These are phyloP conservation scores for Colletotrichum scovillei DNA, from an alignment of 2,329 filamentous ascomycete species.

Conservation along the genomic window DNA sequence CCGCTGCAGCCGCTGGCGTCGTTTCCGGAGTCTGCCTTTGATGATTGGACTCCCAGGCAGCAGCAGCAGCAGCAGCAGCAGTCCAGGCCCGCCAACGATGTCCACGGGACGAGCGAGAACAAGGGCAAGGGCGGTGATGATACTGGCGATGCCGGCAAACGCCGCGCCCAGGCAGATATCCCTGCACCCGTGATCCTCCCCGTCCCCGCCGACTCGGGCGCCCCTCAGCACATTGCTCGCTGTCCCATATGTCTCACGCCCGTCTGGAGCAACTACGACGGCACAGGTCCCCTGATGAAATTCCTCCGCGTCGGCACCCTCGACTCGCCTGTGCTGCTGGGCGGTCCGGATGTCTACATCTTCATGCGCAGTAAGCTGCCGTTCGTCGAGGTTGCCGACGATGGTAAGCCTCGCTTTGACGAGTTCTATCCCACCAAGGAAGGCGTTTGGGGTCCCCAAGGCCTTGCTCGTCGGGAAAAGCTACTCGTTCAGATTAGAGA, in stretches of 20 bases:
- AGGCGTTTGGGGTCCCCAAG: conserved; percentile 47
- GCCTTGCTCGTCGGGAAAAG: conserved; percentile 43
- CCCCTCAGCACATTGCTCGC: conserved; percentile 52
- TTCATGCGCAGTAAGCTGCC: conserved; percentile 51
- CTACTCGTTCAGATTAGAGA: conserved; percentile 38
- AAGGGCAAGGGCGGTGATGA: background rate
- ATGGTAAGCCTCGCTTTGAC: conserved; percentile 50
- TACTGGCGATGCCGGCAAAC: background rate
- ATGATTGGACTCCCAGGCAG: conserved; percentile 19
- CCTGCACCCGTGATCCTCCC: conserved; percentile 39
- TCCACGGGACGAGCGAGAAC: background rate
- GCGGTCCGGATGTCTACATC: conserved; percentile 59
- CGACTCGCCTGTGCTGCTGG: conserved; percentile 47
- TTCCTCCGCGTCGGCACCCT: conserved; percentile 59
- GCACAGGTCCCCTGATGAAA: conserved; percentile 43
- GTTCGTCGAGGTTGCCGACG: conserved; percentile 51
- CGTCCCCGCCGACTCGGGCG: conserved; percentile 53
- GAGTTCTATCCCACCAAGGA: conserved; percentile 47
- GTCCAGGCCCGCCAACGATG: background rate
- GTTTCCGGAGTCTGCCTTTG: conserved; percentile 15
- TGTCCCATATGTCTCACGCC: conserved; percentile 55
- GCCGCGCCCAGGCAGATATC: background rate
- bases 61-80: background rate
- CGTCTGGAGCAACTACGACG: conserved; percentile 55
- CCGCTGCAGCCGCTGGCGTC: conserved; percentile 16